Evolutionary conservation across 176 grass and related monocot species (phyloP), one percentile per base, ranked within the genome.

Genomic region (Bonia amplexicaulis): DNA sequence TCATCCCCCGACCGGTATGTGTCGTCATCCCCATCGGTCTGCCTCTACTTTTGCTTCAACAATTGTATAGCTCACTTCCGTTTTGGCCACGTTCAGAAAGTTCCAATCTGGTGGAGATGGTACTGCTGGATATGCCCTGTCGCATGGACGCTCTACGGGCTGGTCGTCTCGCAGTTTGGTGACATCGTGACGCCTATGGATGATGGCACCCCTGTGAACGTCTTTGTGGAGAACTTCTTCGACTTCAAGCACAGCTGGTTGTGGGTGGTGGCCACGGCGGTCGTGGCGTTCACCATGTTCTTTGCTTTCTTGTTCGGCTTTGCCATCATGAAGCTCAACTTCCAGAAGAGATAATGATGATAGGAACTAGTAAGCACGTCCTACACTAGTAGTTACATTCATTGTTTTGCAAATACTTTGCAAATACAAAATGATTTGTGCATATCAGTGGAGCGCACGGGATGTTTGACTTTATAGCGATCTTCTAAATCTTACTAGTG

Each of bases 91-190:
- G n/a, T 80, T 55, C 85, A 98, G 96, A 94, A 33, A 89, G 81
- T 92, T 60, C 80, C 92, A 4, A 80, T 91, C 73, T 97, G 94
- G 94, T 97, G 92, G 94, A 97, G 73, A 83, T 97, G 94, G 94
- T 97, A 97, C 45, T 92, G 82, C 58, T 97, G 84, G 84, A 23
- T 68, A 12, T 94, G 94, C 80, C 94, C 94, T 0, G 76, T 92
- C 5, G 75, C 94, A 2, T 97, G 94, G 94, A 94, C 90, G 17
- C 73, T 97, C 26, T 94, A 97, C 1, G 94, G 92, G 16, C 78
- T 97, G 29, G 81, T 92, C 4, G 87, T 81, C 16, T 97, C 92
- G 1, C 94, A 97, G 84, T 97, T 92, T 45, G 94, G 94, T 3
- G 94, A 97, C 42, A 65, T 91, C 14, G 25, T 22, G 2, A 75